These are phyloP conservation scores for Amphicarpaea edgeworthii DNA, from an alignment of 306 rosid species.

Conservation along the genomic window DNA sequence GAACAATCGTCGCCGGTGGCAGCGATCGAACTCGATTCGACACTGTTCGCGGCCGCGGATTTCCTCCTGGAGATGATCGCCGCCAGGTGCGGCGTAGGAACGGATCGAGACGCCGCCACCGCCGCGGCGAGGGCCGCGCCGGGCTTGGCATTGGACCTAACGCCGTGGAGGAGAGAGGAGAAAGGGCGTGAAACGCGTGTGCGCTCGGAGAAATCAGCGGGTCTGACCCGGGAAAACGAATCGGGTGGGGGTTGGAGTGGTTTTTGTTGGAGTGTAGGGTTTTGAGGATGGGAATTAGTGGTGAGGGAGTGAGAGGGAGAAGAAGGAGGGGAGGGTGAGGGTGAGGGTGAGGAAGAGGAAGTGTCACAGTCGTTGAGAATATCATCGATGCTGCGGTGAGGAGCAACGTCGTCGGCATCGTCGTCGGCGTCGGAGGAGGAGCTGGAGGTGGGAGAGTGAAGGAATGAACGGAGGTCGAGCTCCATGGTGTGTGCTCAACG, in stretches of 20 bases:
- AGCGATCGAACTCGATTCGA: slow-evolving; percentile 51
- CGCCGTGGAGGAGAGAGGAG: slow-evolving; percentile 71
- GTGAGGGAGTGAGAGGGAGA: slow-evolving; percentile 49
- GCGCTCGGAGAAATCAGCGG: slow-evolving; percentile 53
- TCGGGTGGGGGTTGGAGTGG: slow-evolving; percentile 45
- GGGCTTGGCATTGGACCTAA: slow-evolving; percentile 82
- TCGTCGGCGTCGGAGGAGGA: slow-evolving; percentile 53
- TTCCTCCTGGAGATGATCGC: slow-evolving; percentile 77
- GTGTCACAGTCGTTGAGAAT: slow-evolving; percentile 88
- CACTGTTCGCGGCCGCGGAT: slow-evolving; percentile 21
- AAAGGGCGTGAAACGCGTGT: slow-evolving; percentile 62
- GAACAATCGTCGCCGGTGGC: slow-evolving; percentile 38
- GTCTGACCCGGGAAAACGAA: slow-evolving; percentile 53
- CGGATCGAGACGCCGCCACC: slow-evolving; percentile 87
- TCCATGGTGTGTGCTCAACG: slow-evolving; percentile 59
- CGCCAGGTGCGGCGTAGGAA: slow-evolving; percentile 85
- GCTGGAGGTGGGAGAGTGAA: slow-evolving; percentile 36
- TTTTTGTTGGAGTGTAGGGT: slow-evolving; percentile 22
- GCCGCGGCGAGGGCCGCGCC: slow-evolving; percentile 97
- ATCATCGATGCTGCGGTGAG: slow-evolving; percentile 82
- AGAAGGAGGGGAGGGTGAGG: slow-evolving; percentile 65
- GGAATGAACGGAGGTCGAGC: slow-evolving; percentile 77
- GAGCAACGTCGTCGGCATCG: slow-evolving; percentile 40
- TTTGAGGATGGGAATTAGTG: neutral
- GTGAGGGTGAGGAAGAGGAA: slow-evolving; percentile 62